Conservation (phyloP, 2,329 filamentous ascomycete genomes). For the Phialophora verrucosa region DNA sequence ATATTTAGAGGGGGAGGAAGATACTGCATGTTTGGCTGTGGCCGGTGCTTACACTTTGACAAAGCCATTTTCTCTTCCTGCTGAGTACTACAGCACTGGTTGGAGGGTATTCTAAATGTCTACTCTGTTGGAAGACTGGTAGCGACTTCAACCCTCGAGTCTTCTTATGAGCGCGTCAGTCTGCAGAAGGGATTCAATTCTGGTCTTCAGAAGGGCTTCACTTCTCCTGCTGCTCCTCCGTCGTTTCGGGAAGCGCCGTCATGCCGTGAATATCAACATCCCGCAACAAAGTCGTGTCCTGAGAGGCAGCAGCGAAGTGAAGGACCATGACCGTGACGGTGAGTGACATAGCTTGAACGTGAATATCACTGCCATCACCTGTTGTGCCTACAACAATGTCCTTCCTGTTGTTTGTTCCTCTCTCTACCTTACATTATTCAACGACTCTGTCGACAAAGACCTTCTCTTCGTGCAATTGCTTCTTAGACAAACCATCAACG, state of each 20-base stretch:
- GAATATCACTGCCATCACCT: not conserved
- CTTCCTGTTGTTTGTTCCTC: not conserved
- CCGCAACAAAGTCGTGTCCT: not conserved
- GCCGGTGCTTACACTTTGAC: not conserved
- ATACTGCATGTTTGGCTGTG: not conserved
- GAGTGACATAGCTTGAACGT: not conserved
- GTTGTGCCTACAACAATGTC: not conserved
- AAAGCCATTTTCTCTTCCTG: not conserved
- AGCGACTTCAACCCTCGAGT: not conserved
- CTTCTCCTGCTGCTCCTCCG: not conserved
- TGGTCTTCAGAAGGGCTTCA: not conserved
- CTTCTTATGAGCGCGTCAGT: not conserved
- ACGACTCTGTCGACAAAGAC: not conserved
- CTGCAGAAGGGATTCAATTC: not conserved
- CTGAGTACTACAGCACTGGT: not conserved
- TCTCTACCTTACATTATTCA: not conserved
- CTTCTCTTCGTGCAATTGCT: not conserved
- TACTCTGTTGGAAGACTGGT: not conserved
- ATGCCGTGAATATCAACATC: not conserved
- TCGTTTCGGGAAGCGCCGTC: not conserved
- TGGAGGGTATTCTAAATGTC: not conserved
- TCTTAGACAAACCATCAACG: not conserved
- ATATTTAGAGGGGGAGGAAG: too few relatives aligned
- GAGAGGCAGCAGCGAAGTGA: not conserved
- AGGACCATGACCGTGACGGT: not conserved